Percentiles rank a stretch among this genome's conserved stretches.
These are phyloP conservation scores for Colletotrichum sp. DNA, from an alignment of 2,329 filamentous ascomycete genomes.

Conservation along the genomic window DNA sequence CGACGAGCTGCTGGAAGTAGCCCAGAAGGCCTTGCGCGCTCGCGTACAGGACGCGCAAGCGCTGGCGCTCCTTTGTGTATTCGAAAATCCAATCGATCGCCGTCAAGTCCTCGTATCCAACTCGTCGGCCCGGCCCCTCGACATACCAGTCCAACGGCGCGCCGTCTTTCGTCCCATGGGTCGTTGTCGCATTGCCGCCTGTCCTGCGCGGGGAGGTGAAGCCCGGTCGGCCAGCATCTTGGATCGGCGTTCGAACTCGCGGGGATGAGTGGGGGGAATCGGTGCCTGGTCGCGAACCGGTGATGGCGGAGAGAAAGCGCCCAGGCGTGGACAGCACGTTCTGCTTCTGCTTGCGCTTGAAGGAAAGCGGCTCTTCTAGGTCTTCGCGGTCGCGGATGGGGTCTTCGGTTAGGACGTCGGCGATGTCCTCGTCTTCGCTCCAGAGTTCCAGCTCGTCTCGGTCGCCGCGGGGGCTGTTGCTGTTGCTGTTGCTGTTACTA, in stretches of 20 bases:
- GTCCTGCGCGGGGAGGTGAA: conserved; percentile 17
- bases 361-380: conserved; percentile 63
- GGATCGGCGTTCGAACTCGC: conserved; percentile 18
- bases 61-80: conserved; percentile 93
- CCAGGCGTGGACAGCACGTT: conserved; percentile 50
- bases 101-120: conserved; percentile 94
- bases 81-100: conserved; percentile 99
- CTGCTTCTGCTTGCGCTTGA: conserved; percentile 72
- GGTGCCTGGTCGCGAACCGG: conserved; percentile 37
- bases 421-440: conserved; percentile 42
- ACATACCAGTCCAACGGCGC: conserved; percentile 79
- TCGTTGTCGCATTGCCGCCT: conserved; percentile 18
- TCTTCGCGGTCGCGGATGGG: conserved; percentile 56
- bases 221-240: conserved; percentile 26
- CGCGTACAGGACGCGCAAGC: conserved; percentile 77
- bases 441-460: conserved; percentile 54
- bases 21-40: conserved; percentile 75
- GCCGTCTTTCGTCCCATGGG: conserved; percentile 46
- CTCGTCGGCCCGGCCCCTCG: conserved; percentile 86
- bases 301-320: conserved; percentile 55
- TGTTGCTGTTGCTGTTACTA: conserved; percentile 17
- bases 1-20: conserved; percentile 73
- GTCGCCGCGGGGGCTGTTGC: conserved; percentile 36
- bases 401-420: conserved; percentile 57
- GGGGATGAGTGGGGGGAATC: conserved; percentile 19